Base-by-base conservation (phyloP, 768 basidiomycete genomes). In the Gloeopeniophorella convolvens region DNA sequence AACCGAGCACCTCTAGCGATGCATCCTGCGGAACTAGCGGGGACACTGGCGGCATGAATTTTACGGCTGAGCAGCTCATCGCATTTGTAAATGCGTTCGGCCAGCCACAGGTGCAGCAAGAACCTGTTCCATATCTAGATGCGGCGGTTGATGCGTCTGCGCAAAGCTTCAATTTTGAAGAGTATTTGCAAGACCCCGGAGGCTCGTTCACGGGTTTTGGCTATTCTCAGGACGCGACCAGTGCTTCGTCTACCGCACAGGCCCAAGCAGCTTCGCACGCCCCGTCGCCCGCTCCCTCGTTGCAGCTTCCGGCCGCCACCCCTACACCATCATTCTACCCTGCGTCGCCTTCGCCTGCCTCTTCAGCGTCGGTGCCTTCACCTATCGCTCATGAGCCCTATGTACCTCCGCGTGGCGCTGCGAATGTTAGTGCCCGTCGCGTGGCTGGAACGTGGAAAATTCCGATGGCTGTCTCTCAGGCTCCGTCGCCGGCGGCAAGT, bases 391-490 rank as follows among this genome's bases (percentile, higher is more conserved):
- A 31, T 13, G 16, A 32, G 7, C 23, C 41, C 6, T 51, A 51
- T 23, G 24, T 37, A 12, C 49, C 54, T 9, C 54, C 49, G 11
- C 26, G 45, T 6, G 50, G 50, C 12, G 54, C 54, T 12, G 36
- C 46, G 21, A 56, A 51, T 5, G 18, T 45, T 3, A 26, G 36
- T 15, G 16, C 23, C 11, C 50, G 54, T 1, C 54, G 46, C 2
- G 57, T 58, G 20, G 57, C 45, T n/a, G 54, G 57, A 0, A 56
- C 5, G 23, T 58, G 57, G 54, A 40, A 45, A 30, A 31, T 46
- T 4, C 54, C 51, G 20, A 4, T 48, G 24, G 46, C 26, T 9
- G 24, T 54, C 23, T 39, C 46, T 18, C 42, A 36, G 0, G 24
- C 39, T 10, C 42, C 42, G 1, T 54, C 46, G 6, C 51, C 42